A percentile compares a stretch with the other conserved stretches of the same genome.
Evolutionary conservation across 1,284 basidiomycete species (phyloP).

Genomic region (Sutorius eximius): DNA sequence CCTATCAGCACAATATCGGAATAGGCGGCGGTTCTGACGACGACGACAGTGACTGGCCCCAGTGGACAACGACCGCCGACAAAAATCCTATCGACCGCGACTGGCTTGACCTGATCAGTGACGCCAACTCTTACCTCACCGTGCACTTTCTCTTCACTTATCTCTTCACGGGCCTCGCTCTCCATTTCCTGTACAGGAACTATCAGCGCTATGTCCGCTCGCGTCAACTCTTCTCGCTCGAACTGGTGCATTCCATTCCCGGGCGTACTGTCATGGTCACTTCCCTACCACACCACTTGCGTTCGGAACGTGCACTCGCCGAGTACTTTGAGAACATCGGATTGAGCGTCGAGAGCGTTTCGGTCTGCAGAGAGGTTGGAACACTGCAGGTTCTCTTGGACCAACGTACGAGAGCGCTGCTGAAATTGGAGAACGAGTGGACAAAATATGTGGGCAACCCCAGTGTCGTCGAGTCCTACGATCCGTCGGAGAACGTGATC

Average conservation of each 20-base stretch:
- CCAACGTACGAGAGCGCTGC: constrained; percentile 72
- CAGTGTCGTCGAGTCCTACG: constrained; percentile 71
- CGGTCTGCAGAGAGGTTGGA: constrained; percentile 82
- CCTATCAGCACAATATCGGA: constrained; percentile 68
- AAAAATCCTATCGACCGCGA: constrained; percentile 45
- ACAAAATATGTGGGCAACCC: constrained; percentile 91
- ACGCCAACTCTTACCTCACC: constrained; percentile 83
- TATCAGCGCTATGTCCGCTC: constrained; percentile 90
- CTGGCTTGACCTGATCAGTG: constrained; percentile 83
- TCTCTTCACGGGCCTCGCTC: constrained; percentile 83
- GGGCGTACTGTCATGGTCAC: constrained; percentile 91
- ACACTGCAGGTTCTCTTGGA: constrained; percentile 75
- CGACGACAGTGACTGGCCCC: constrained; percentile 51
- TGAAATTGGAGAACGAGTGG: constrained; percentile 84
- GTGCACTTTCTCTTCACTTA: constrained; percentile 93
- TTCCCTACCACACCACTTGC: constrained; percentile 78
- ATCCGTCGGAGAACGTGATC: constrained; percentile 58
- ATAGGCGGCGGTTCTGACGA: constrained; percentile 60
- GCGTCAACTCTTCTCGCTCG: constrained; percentile 90
- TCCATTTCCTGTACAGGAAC: constrained; percentile 86
- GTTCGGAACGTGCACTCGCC: constrained; percentile 81
- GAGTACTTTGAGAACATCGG: constrained; percentile 92
- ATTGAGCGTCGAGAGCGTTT: constrained; percentile 84
- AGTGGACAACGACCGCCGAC: constrained; percentile 29
- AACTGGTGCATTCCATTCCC: constrained; percentile 91